Percentiles rank a stretch among this genome's conserved stretches.
These are phyloP conservation scores for Boletus sp. DNA, from an alignment of 1,284 basidiomycete genomes.

Conservation along the genomic window DNA sequence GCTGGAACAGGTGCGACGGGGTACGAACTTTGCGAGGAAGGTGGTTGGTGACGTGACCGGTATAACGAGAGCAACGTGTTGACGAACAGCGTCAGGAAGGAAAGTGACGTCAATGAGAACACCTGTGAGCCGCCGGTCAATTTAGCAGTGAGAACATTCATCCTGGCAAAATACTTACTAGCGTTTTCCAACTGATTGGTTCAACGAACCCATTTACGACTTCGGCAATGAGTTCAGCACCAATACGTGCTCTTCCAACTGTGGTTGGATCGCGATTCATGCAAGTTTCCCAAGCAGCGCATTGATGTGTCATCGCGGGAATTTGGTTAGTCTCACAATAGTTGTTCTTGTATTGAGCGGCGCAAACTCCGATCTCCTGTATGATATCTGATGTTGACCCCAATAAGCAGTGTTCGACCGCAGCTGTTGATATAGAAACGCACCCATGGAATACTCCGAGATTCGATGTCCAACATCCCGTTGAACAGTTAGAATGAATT, in stretches of 20 bases:
- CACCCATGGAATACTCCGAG: slow-evolving; percentile 86
- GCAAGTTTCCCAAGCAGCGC: slow-evolving; percentile 89
- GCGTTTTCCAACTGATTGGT: slow-evolving; percentile 93
- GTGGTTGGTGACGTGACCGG: slow-evolving; percentile 54
- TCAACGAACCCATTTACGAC: slow-evolving; percentile 96
- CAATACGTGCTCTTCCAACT: slow-evolving; percentile 84
- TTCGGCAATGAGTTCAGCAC: slow-evolving; percentile 93
- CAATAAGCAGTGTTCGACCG: slow-evolving; percentile 19
- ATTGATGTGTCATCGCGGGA: slow-evolving; percentile 82
- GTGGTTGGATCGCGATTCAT: slow-evolving; percentile 92
- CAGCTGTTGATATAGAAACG: slow-evolving; percentile 25
- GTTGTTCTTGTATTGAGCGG: slow-evolving; percentile 75
- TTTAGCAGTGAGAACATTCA: slow-evolving; percentile 17
- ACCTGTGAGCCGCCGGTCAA: slow-evolving; percentile 42
- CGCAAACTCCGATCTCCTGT: slow-evolving; percentile 85
- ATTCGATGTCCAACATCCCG: slow-evolving; percentile 88
- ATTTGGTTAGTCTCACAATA: slow-evolving; percentile 74
- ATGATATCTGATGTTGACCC: slow-evolving; percentile 63
- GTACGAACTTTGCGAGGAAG: slow-evolving; percentile 39
- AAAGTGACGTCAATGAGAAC: slow-evolving; percentile 75
- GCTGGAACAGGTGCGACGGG: slow-evolving; percentile 41
- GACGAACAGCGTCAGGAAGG: slow-evolving; percentile 78
- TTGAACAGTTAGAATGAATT: slow-evolving; percentile 87
- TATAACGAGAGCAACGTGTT: slow-evolving; percentile 78
- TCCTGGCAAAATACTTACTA: slow-evolving; percentile 51